phyloP scores from a whole-genome alignment of 1,284 basidiomycete species.

The Sporisorium graminicola region DNA sequence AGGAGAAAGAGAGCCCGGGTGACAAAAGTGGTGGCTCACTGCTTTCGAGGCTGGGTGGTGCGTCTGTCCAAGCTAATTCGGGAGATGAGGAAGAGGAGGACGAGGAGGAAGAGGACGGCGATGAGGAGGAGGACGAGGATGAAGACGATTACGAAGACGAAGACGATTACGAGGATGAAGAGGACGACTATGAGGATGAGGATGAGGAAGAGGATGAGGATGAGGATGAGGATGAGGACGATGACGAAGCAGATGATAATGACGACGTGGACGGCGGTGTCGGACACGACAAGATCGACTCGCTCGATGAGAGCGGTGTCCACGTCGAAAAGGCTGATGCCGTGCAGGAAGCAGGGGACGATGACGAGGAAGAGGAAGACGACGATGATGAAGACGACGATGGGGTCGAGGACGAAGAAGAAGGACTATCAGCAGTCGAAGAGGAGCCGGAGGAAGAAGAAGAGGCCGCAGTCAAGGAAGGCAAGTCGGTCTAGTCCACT shows the following conservation, averaged over 20 bases:
- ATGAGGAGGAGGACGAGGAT: slow-evolving; percentile 70
- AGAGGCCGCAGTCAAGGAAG: slow-evolving; percentile 5
- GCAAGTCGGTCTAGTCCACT: slow-evolving; percentile 3
- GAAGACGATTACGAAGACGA: slow-evolving; percentile 70
- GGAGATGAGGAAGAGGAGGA: slow-evolving; percentile 74
- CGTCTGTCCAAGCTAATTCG: slow-evolving; percentile 71
- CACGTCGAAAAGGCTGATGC: slow-evolving; percentile 34
- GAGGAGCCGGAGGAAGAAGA: slow-evolving; percentile 43
- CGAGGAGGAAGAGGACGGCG: slow-evolving; percentile 69
- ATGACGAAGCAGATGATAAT: slow-evolving; percentile 52
- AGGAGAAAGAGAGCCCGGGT: slow-evolving; percentile 6
- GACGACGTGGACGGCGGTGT: slow-evolving; percentile 45
- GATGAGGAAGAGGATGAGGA: slow-evolving; percentile 70
- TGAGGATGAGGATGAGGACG: slow-evolving; percentile 43
- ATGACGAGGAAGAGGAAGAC: slow-evolving; percentile 72
- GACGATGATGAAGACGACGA: slow-evolving; percentile 68
- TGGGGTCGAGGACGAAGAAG: slow-evolving; percentile 50
- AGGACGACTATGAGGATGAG: slow-evolving; percentile 75
- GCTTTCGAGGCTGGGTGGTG: slow-evolving; percentile 22
- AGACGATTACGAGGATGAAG: slow-evolving; percentile 69
- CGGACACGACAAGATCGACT: slow-evolving; percentile 41
- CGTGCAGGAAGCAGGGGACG: slow-evolving; percentile 47
- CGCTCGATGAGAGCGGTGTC: slow-evolving; percentile 31
- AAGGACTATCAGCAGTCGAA: slow-evolving; percentile 47
- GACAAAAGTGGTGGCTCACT: slow-evolving; percentile 17